Evolutionary conservation across 2,329 filamentous ascomycete species (phyloP).

Genomic region (Knoxdaviesia proteae): DNA sequence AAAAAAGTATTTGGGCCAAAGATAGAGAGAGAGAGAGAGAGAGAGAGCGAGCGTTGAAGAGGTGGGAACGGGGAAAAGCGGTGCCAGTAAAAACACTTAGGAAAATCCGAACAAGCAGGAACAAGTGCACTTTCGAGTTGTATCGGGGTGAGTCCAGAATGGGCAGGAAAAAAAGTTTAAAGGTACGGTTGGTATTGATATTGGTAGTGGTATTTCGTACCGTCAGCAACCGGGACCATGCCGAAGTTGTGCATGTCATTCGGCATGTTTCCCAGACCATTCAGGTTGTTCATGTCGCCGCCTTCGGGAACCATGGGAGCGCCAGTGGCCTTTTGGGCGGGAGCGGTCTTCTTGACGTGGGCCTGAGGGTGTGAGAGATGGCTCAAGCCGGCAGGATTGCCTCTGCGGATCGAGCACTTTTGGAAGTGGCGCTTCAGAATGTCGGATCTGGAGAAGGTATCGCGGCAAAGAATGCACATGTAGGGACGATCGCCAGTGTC

Average conservation of each 20-base stretch:
- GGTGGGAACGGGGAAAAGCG: no score
- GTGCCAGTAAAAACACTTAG: no score
- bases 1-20: no score
- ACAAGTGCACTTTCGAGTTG: no score
- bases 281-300: conserved; percentile 36
- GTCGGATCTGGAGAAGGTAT: conserved; percentile 94
- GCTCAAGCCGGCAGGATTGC: conserved; percentile 85
- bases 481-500: conserved; percentile 96
- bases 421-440: conserved; percentile 98
- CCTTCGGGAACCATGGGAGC: conserved; percentile 28
- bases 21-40: no score
- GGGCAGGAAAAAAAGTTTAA: no score
- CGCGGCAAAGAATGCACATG: conserved; percentile 93
- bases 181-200: no score
- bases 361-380: conserved; percentile 86
- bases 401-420: conserved; percentile 91
- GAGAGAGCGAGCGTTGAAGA: no score
- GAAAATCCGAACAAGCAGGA: no score
- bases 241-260: conserved; percentile 36
- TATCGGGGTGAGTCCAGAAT: no score
- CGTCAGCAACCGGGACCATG: conserved; percentile 25
- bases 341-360: conserved; percentile 60
- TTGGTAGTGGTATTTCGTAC: no score
- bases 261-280: conserved; percentile 36
- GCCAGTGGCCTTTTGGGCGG: conserved; percentile 28